These are phyloP conservation scores for Lachnellula arida DNA, from an alignment of 2,329 filamentous ascomycete genomes.

Conservation along the genomic window DNA sequence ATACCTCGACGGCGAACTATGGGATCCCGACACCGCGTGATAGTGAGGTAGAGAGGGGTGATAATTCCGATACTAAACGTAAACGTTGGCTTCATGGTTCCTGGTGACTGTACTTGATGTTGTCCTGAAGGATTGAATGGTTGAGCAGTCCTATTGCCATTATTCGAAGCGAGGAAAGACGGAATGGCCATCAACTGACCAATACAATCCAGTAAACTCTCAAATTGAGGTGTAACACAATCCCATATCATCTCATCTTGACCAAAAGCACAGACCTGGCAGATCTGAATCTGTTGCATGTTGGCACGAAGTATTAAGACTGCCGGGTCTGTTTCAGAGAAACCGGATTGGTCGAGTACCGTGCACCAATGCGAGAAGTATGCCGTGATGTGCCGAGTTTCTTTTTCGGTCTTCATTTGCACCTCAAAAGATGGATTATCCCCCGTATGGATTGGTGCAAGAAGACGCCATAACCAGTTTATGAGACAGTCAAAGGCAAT, in stretches of 20 bases:
- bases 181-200: not conserved
- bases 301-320: not conserved
- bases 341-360: not conserved
- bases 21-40: not conserved
- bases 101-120: not conserved
- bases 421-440: not conserved
- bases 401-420: not conserved
- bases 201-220: not conserved
- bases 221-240: not conserved
- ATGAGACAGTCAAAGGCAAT: not conserved
- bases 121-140: not conserved
- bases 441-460: not conserved
- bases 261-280: not conserved
- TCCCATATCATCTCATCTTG: not conserved
- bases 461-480: not conserved
- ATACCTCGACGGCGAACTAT: not conserved
- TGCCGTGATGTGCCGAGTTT: not conserved
- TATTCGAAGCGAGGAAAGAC: not conserved
- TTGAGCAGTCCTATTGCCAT: not conserved
- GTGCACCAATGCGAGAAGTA: not conserved
- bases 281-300: not conserved
- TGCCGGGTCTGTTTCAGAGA: not conserved
- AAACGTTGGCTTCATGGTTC: not conserved
- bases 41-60: not conserved
- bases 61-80: not conserved